These are phyloP conservation scores for Fomitopsis palustris DNA, from an alignment of 1,284 basidiomycete species.

Conservation along the genomic window DNA sequence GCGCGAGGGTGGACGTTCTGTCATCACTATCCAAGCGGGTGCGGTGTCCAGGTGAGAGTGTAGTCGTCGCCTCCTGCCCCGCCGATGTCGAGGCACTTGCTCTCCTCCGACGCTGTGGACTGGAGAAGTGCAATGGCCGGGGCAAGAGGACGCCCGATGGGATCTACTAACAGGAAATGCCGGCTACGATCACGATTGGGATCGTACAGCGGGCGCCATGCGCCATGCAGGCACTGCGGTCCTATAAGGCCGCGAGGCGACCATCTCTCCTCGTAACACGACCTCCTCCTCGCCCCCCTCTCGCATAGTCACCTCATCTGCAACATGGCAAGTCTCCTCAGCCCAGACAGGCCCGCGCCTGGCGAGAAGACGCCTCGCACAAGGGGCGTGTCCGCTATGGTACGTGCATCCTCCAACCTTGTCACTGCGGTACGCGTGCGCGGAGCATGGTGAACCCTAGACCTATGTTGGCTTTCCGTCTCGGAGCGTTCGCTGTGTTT, in stretches of 20 bases:
- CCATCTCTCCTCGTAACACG: background rate
- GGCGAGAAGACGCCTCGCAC: constrained; percentile 24
- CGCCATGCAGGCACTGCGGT: background rate
- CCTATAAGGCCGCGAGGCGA: background rate
- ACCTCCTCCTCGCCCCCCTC: background rate
- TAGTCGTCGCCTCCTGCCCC: too few relatives aligned
- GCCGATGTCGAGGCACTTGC: too few relatives aligned
- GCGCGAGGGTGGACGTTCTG: too few relatives aligned
- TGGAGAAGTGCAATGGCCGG: background rate
- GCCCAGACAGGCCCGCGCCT: background rate
- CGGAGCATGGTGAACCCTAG: background rate
- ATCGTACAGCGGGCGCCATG: background rate
- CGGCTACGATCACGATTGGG: background rate
- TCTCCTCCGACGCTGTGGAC: background rate
- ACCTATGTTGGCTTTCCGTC: background rate
- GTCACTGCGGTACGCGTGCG: background rate
- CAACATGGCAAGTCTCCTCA: constrained; percentile 1
- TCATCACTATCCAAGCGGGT: too few relatives aligned
- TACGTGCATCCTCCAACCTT: constrained; percentile 13
- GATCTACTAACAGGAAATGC: background rate
- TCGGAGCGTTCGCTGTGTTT: background rate
- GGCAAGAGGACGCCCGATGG: background rate
- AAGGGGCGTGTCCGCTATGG: constrained; percentile 28
- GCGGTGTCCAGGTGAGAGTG: too few relatives aligned
- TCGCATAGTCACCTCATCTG: background rate